Percentiles rank a stretch among this genome's conserved stretches.
These are phyloP conservation scores for Diaporthe sp. DNA, from an alignment of 2,329 filamentous ascomycete species.

Conservation along the genomic window DNA sequence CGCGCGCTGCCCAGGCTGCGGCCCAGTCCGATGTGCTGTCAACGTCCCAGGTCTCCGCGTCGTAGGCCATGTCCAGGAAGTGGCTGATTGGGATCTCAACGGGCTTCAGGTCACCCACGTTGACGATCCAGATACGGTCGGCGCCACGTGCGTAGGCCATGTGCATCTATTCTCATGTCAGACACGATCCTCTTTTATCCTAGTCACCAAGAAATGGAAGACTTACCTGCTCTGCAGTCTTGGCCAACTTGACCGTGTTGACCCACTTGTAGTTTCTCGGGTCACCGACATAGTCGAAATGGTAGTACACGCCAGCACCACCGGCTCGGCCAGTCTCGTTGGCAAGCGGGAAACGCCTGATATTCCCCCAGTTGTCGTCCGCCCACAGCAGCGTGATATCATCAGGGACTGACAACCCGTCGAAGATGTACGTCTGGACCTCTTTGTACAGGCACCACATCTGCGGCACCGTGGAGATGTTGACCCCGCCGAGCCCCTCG, in stretches of 20 bases:
- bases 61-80: constrained; percentile 78
- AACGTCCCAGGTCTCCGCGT: constrained; percentile 69
- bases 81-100: constrained; percentile 76
- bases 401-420: constrained; percentile 74
- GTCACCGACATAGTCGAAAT: constrained; percentile 67
- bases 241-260: constrained; percentile 74
- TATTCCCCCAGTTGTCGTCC: constrained; percentile 79
- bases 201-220: rapidly evolving
- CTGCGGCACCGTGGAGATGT: constrained; percentile 71
- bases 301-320: constrained; percentile 77
- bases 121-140: constrained; percentile 75
- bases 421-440: constrained; percentile 77
- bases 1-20: constrained; percentile 63
- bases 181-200: background rate
- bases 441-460: constrained; percentile 84
- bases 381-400: constrained; percentile 78
- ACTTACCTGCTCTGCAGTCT: constrained; percentile 65
- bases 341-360: constrained; percentile 71
- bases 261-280: constrained; percentile 70
- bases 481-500: constrained; percentile 65
- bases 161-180: constrained; percentile 61
- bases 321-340: constrained; percentile 72
- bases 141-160: constrained; percentile 71
- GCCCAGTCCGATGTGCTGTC: constrained; percentile 71
- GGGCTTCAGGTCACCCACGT: constrained; percentile 77